Base-by-base conservation (phyloP, 345 rosid species). In the Arabidopsis suecica region DNA sequence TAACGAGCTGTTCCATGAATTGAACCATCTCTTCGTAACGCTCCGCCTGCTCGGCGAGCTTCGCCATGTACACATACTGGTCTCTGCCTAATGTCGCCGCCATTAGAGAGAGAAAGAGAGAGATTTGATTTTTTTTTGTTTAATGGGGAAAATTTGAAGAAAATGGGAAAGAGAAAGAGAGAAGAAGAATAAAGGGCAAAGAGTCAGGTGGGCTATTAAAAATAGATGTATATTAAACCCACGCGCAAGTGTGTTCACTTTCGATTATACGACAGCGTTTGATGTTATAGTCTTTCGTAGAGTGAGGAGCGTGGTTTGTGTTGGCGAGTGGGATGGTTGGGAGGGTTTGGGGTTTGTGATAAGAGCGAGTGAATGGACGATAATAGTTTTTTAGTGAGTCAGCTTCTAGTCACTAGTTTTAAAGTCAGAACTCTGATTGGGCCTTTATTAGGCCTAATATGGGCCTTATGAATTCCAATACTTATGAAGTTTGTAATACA, bases 21-120 rank as follows among this genome's bases (percentile, higher is more conserved):
- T 85, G 82, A 41, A 93, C 96, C 98, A 93, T 93, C 88, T 93
- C 98, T 42, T 93, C 98, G 66, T 93, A 93, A 6, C 98, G 96
- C 81, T 93, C 98, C 12, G 98, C 98, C 61, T 93, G 98, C 85
- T 93, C 98, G 41, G 98, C 95, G 5, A 93, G 89, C 78, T 93
- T 93, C 9, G 98, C 96, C 22, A 91, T 85, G 90, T 93, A 93
- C 36, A 93, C 93, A 58, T 88, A 94, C 78, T 91, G 98, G 14
- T 91, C 96, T 77, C 98, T 83, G 83, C 80, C 84, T 28, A 91
- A 37, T 38, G 78, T 68, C 67, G 82, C 82, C 82, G 75, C 75
- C 78, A 74, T 73, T 61, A 61, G 64, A 72, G 69, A 62, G 65
- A 53, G 28, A 49, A 42, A 54, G 54, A 53, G 42, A 49, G 67